A percentile compares a stretch with the other conserved stretches of the same genome.
Conservation (phyloP, 2,329 filamentous ascomycete genomes). For the Fusarium sp. region DNA sequence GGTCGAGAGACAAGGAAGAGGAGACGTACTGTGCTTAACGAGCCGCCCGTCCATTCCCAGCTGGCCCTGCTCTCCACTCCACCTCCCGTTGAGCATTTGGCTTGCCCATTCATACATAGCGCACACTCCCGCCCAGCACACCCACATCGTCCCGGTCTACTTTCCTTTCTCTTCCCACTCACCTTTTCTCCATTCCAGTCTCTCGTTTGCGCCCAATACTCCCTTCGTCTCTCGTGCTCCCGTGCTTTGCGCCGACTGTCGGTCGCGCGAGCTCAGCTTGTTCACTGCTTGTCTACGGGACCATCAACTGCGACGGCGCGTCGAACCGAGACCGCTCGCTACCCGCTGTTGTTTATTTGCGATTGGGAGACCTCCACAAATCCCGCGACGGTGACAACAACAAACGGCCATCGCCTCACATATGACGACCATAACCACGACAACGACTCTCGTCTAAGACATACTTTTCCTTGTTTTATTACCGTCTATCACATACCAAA, state of each 20-base stretch:
- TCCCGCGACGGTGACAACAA: constrained; percentile 27
- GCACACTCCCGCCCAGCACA: constrained; percentile 43
- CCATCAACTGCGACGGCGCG: constrained; percentile 35
- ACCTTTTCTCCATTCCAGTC: constrained; percentile 51
- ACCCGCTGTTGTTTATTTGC: constrained; percentile 30
- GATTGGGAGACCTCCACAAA: constrained; percentile 28
- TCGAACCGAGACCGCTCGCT: constrained; percentile 23
- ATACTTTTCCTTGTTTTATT: constrained; percentile 19
- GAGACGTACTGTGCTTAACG: constrained; percentile 17
- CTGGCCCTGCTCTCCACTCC: constrained; percentile 28
- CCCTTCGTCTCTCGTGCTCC: constrained; percentile 36
- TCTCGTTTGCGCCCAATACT: constrained; percentile 48
- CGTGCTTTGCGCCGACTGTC: constrained; percentile 36
- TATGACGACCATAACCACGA: constrained; percentile 20
- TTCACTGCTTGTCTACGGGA: constrained; percentile 22
- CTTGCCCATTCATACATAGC: constrained; percentile 41
- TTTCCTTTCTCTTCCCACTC: constrained; percentile 46
- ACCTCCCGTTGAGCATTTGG: constrained; percentile 25
- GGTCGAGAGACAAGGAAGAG: constrained; percentile 17
- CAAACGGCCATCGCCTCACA: constrained; percentile 17
- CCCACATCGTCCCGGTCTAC: constrained; percentile 39
- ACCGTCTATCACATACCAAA: constrained; percentile 1
- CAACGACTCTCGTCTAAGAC: constrained; percentile 14
- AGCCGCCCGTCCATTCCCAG: constrained; percentile 25
- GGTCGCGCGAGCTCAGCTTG: constrained; percentile 37